Base-by-base conservation (phyloP, 1,284 basidiomycete species). In the Cryptococcus sp. region DNA sequence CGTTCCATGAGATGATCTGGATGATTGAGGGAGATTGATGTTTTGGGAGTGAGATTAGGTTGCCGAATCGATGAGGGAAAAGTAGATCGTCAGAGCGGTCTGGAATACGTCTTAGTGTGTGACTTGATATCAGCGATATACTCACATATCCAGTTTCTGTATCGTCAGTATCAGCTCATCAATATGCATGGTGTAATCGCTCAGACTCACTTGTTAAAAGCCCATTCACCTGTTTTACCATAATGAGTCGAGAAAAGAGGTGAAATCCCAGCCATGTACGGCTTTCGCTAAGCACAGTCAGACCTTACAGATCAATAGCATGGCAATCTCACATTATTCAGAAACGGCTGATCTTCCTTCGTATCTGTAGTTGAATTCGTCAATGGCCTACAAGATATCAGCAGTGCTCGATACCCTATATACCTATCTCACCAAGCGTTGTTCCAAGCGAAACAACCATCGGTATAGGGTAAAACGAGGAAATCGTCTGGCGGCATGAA, bases 261-360 rank as follows among this genome's bases (percentile, higher is more conserved):
- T 0, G 82, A 83, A 10, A 84, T 78, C 3, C 81, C 80, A 0
- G 83, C 83, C 84, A 85, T 85, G 67, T 82, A 84, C 14, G 81
- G 79, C 49, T 80, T 79, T 1, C 73, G n/a, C 63, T 69, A 46
- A 30, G 37, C 23, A 23, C 35, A 30, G 48, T 41, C 41, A 4
- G 15, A 14, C 11, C 38, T 23, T n/a, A n/a, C 34, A 14, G 33
- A 31, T 44, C 13, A 36, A 14, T 42, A 33, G 15, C 7, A 38
- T n/a, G 30, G 4, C 11, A 23, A 31, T 54, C 69, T 58, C 32
- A 70, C 68, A 42, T 59, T 57, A 3, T 60, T 15, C 31, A 74
- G 47, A 56, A 73, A 77, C 6, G 63, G 57, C 46, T 57, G 42
- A 53, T 78, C 76, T 23, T 73, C 66, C 11, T 55, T 54, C 10